Evolutionary conservation across 2,329 filamentous ascomycete genomes (phyloP).

Genomic region (Fusarium foetens): DNA sequence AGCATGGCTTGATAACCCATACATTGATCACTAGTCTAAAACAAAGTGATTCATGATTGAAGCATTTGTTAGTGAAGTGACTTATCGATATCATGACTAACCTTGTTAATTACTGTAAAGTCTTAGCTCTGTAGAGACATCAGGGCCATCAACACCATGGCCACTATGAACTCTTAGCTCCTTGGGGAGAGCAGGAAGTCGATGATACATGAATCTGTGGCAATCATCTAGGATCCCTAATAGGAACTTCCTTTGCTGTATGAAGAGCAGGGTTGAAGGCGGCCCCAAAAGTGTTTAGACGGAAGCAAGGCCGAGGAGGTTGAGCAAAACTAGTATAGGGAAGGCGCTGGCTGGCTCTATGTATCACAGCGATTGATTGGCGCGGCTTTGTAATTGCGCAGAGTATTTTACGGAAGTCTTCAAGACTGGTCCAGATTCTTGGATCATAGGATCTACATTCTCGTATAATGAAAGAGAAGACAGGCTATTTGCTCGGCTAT

Average conservation of each 20-base stretch:
- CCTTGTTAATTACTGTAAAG: accelerated
- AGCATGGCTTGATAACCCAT: accelerated
- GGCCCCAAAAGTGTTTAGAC: background rate
- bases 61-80: accelerated
- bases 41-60: accelerated
- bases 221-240: accelerated
- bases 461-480: no score
- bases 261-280: background rate
- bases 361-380: background rate
- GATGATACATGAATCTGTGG: accelerated
- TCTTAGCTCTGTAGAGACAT: no score
- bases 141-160: no score
- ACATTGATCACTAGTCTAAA: no score
- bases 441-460: background rate
- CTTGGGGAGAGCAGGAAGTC: no score
- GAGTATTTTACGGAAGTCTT: background rate
- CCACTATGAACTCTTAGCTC: no score
- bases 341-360: no score
- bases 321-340: background rate
- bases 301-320: accelerated
- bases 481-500: background rate
- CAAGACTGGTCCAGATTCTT: background rate
- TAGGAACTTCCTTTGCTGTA: accelerated
- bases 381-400: background rate
- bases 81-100: accelerated